phyloP scores from a whole-genome alignment of 345 rosid genomes.

The Populus pruinosa region DNA sequence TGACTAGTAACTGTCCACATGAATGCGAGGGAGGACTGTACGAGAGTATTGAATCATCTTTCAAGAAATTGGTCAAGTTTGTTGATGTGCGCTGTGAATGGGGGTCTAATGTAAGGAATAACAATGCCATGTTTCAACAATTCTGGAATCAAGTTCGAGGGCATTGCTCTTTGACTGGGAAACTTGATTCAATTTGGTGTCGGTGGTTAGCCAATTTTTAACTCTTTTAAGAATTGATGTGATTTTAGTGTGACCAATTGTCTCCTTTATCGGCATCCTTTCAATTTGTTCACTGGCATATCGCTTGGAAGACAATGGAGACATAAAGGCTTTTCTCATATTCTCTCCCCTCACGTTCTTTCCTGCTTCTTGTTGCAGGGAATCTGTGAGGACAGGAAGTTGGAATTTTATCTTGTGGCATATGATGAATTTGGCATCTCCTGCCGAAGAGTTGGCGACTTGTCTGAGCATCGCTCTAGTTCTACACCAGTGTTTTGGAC shows the following conservation, averaged over 20 bases:
- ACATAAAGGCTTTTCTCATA: neutral
- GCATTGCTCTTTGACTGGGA: neutral
- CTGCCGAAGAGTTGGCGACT: conserved; percentile 67
- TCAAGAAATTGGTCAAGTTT: neutral
- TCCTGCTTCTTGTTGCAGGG: conserved; percentile 54
- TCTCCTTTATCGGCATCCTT: neutral
- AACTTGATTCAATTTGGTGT: neutral
- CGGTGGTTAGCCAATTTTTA: neutral
- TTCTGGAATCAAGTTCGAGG: neutral
- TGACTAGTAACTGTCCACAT: no score
- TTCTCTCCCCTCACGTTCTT: conserved; percentile 14
- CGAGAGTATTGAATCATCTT: neutral
- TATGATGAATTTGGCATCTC: conserved; percentile 72
- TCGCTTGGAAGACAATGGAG: conserved; percentile 9
- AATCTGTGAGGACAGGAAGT: conserved; percentile 49
- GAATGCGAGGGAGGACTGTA: neutral
- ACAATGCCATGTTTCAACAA: neutral
- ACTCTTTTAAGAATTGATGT: neutral
- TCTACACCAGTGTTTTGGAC: conserved; percentile 73
- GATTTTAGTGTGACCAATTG: conserved; percentile 1
- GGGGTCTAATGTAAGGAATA: neutral
- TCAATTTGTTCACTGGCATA: neutral
- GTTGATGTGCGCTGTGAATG: neutral
- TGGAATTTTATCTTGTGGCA: conserved; percentile 69
- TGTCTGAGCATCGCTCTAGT: conserved; percentile 40